Conservation (phyloP, 2,329 filamentous ascomycete species). For the Trichoderma sp. region DNA sequence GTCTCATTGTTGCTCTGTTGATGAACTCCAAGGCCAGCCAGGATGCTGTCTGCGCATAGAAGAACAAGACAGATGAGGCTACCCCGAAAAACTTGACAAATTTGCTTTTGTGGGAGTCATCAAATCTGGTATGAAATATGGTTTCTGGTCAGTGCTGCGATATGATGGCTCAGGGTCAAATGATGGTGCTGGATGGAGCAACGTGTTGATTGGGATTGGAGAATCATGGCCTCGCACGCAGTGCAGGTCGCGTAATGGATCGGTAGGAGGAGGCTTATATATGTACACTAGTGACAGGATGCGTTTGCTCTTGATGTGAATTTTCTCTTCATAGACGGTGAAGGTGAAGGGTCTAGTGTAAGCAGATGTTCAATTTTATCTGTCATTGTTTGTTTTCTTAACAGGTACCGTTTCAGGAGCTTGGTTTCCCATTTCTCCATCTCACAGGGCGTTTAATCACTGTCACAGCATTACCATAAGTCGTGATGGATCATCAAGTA, state of each 20-base stretch:
- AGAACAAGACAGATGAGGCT: neutral
- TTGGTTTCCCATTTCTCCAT: neutral
- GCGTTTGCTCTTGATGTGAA: conserved; percentile 39
- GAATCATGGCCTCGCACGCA: conserved; percentile 25
- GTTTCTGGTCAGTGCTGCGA: conserved; percentile 6
- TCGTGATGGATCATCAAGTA: neutral
- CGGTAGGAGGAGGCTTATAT: conserved; percentile 36
- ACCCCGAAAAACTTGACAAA: conserved; percentile 16
- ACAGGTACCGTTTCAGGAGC: neutral
- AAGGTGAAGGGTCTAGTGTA: conserved; percentile 44
- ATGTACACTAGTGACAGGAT: conserved; percentile 53
- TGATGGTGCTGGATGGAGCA: conserved; percentile 21
- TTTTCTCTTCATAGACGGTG: conserved; percentile 49
- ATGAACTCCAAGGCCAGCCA: conserved; percentile 93
- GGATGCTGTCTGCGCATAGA: conserved; percentile 53
- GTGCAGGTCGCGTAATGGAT: conserved; percentile 27
- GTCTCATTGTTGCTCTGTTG: conserved; percentile 95
- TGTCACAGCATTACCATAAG: neutral
- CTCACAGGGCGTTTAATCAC: no score
- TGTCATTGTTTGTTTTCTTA: conserved; percentile 9
- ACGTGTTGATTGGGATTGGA: conserved; percentile 25
- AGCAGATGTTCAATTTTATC: conserved; percentile 35
- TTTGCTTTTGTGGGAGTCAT: conserved; percentile 3
- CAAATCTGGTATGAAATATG: conserved; percentile 1
- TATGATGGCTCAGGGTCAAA: conserved; percentile 6